Evolutionary conservation across 345 rosid genomes (phyloP), one percentile per base, ranked within the genome.

Genomic region (Capsella bursapastoris): DNA sequence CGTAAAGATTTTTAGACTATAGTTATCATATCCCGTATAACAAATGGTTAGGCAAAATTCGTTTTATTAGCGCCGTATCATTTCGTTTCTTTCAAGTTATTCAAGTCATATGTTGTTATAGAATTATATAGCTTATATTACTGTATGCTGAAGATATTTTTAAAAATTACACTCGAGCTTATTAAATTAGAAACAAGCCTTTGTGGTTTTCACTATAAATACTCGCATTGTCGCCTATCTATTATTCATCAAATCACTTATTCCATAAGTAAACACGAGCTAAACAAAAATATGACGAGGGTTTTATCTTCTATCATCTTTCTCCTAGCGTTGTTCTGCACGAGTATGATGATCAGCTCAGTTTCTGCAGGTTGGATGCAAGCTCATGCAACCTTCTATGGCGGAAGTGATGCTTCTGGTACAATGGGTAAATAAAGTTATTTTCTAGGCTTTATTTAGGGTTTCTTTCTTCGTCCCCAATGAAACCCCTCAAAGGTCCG

Each of bases 361-460:
- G 87, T 79, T 44, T 80, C 85, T 2, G 82, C 79, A 11, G 79
- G 79, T 11, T 87, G 89, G 91, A 57, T 70, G 64, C 55, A 48
- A 51, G 91, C 91, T 59, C 85, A 87, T 68, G 89, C 88, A 59
- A 85, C 91, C 28, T 85, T 87, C 80, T 85, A 87, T 22, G 91
- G 91, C 3, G 91, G 83, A 41, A 79, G 79, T 60, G 89, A 85
- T 71, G 89, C 89, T 68, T 81, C 86, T 5, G 91, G 86, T 22
- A 84, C 89, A 52, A 83, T 85, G 84, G 89, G 89, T 82, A 50
- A 66, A 2, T 22, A 22, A 22, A 22, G 70, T 38, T 2, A 22
- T 27, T 64, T 13, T n/a, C 12, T 1, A 7, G 34, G 7, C 27
- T 52, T 18, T 18, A 18, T 18, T 0, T 37, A 35, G 29, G 41